phyloP scores from a whole-genome alignment of 2,329 filamentous ascomycete species.

The Claviceps capensis region DNA sequence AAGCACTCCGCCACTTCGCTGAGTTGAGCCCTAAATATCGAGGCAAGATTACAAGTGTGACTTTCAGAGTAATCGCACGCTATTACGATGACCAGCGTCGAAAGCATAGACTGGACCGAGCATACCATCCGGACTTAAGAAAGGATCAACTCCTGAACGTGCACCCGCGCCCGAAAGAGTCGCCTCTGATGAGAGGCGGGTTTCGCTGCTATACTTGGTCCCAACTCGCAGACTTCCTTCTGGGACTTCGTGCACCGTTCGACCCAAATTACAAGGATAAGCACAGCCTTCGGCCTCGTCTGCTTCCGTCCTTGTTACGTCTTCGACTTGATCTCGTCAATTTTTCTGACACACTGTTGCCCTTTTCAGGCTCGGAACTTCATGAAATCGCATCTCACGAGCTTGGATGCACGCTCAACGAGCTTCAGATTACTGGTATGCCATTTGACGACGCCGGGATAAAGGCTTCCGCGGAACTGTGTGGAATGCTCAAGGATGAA shows the following conservation, averaged over 20 bases:
- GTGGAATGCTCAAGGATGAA: conserved; percentile 39
- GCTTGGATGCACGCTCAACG: conserved; percentile 37
- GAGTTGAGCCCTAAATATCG: conserved; percentile 30
- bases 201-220: conserved; percentile 42
- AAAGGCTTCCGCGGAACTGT: conserved; percentile 32
- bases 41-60: conserved; percentile 30
- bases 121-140: conserved; percentile 30
- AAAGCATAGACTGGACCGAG: conserved; percentile 27
- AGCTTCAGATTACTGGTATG: conserved; percentile 38
- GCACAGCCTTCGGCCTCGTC: conserved; percentile 23
- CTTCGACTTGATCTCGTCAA: conserved; percentile 42
- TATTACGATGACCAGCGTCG: conserved; percentile 39
- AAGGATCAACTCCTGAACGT: conserved; percentile 28
- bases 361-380: conserved; percentile 31
- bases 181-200: conserved; percentile 32
- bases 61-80: conserved; percentile 37
- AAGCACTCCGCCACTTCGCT: conserved; percentile 34
- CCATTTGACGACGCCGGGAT: conserved; percentile 34
- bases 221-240: conserved; percentile 38
- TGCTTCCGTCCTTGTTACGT: conserved; percentile 32
- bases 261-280: conserved; percentile 26
- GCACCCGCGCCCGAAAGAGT: conserved; percentile 28
- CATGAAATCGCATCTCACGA: conserved; percentile 41
- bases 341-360: conserved; percentile 32
- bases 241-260: conserved; percentile 35